Evolutionary conservation across 345 rosid species (phyloP).

Genomic region (Populus simonii): DNA sequence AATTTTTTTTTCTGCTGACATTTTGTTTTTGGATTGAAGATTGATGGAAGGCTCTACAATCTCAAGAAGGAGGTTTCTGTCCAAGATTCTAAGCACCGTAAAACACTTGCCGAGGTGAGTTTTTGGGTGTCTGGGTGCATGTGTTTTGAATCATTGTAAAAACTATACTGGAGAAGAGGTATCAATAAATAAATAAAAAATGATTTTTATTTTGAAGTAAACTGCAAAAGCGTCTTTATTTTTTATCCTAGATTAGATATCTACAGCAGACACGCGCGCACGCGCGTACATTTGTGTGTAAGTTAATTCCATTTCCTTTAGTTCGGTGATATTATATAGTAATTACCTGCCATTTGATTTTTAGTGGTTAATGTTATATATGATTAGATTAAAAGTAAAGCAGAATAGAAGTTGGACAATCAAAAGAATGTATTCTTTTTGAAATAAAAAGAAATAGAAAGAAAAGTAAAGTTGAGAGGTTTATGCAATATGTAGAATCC

Average conservation of each 20-base stretch:
- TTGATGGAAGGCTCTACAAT: conserved; percentile 82
- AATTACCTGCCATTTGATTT: background rate
- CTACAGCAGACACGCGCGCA: background rate
- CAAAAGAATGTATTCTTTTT: background rate
- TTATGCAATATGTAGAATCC: too few species aligned
- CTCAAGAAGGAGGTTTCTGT: conserved; percentile 87
- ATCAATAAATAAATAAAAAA: too few species aligned
- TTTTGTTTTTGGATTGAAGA: conserved; percentile 45
- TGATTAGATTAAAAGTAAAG: background rate
- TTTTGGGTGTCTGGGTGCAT: background rate
- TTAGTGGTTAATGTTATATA: background rate
- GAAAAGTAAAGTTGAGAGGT: background rate
- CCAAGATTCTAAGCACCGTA: conserved; percentile 92
- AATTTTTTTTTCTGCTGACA: conserved; percentile 7
- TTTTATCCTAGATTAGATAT: background rate
- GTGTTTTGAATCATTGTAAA: background rate
- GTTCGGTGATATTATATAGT: background rate
- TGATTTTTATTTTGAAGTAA: background rate
- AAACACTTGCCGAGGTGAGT: conserved; percentile 88
- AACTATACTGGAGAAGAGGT: background rate
- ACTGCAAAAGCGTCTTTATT: background rate
- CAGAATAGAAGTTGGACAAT: background rate
- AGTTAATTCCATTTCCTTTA: background rate
- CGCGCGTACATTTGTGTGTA: background rate
- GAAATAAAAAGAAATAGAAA: background rate